These are phyloP conservation scores for Seiridium cupressi DNA, from an alignment of 2,329 filamentous ascomycete genomes.

Conservation along the genomic window DNA sequence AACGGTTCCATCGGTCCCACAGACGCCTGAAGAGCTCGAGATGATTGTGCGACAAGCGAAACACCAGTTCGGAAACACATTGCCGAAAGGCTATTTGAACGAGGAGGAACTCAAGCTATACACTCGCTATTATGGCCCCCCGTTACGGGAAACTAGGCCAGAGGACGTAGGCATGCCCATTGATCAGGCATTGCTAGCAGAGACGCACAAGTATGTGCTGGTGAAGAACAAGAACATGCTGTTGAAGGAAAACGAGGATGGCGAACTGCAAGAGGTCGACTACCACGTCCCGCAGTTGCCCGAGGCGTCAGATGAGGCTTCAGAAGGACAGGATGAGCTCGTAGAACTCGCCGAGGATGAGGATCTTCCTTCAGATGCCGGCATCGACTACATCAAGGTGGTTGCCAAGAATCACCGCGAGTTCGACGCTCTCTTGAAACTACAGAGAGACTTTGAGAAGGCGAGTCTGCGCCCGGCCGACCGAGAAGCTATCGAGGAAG, in stretches of 20 bases:
- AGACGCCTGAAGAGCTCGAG: conserved; percentile 46
- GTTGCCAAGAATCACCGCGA: conserved; percentile 54
- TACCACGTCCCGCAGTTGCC: conserved; percentile 28
- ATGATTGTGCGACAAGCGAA: conserved; percentile 67
- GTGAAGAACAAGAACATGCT: conserved; percentile 41
- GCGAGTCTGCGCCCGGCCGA: conserved; percentile 32
- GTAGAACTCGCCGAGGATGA: conserved; percentile 14
- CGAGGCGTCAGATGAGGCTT: conserved; percentile 21
- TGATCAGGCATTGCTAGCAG: conserved; percentile 17
- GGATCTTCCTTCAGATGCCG: conserved; percentile 28
- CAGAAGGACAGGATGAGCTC: conserved; percentile 22
- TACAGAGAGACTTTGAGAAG: conserved; percentile 56
- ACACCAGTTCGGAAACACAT: conserved; percentile 71
- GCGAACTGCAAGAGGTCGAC: conserved; percentile 61
- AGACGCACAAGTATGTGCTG: conserved; percentile 14
- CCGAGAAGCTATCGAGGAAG: conserved; percentile 25
- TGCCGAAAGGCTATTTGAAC: conserved; percentile 70
- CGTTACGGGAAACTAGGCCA: conserved; percentile 58
- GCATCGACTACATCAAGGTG: conserved; percentile 42
- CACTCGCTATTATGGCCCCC: conserved; percentile 76
- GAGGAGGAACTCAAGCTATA: conserved; percentile 73
- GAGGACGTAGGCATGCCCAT: conserved; percentile 56
- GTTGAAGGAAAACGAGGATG: conserved; percentile 53
- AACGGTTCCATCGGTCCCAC: not conserved
- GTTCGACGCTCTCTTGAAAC: conserved; percentile 52